Evolutionary conservation across 1,284 basidiomycete species (phyloP).

Genomic region (Laetiporus sulphureus): DNA sequence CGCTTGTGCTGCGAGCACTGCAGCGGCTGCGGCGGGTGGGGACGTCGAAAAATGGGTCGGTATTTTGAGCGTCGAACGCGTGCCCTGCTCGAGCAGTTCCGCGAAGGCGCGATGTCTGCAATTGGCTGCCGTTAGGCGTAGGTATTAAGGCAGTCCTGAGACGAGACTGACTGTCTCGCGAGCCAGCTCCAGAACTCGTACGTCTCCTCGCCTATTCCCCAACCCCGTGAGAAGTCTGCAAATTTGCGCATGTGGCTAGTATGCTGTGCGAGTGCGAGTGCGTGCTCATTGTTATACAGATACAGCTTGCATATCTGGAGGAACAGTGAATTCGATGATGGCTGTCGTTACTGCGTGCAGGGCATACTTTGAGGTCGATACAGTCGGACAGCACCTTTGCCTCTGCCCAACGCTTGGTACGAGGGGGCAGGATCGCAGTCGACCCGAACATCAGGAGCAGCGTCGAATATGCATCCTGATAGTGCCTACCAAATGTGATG

Average conservation of each 20-base stretch:
- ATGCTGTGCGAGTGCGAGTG: constrained; percentile 75
- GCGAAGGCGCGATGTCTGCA: constrained; percentile 78
- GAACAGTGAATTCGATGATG: not conserved
- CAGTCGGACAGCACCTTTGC: constrained; percentile 95
- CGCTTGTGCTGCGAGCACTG: constrained; percentile 23
- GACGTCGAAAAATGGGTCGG: constrained; percentile 39
- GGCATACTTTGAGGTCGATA: constrained; percentile 74
- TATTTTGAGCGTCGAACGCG: constrained; percentile 60
- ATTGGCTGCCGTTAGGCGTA: not conserved
- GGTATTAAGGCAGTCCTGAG: not conserved
- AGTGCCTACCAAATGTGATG: constrained; percentile 52
- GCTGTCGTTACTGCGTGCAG: not conserved
- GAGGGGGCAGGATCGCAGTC: constrained; percentile 78
- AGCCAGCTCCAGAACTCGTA: constrained; percentile 98
- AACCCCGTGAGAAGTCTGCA: constrained; percentile 82
- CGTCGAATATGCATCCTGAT: constrained; percentile 84
- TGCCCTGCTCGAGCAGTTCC: constrained; percentile 81
- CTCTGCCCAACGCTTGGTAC: constrained; percentile 97
- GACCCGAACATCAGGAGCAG: constrained; percentile 84
- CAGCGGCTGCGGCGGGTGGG: constrained; percentile 19
- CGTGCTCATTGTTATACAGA: constrained; percentile 81
- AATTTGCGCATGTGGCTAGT: constrained; percentile 82
- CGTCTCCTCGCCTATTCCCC: constrained; percentile 96
- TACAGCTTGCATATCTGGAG: constrained; percentile 74
- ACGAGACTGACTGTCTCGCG: constrained; percentile 74